Base-by-base conservation (phyloP, 805 yeast species). In the Candida coquimbonensis region DNA sequence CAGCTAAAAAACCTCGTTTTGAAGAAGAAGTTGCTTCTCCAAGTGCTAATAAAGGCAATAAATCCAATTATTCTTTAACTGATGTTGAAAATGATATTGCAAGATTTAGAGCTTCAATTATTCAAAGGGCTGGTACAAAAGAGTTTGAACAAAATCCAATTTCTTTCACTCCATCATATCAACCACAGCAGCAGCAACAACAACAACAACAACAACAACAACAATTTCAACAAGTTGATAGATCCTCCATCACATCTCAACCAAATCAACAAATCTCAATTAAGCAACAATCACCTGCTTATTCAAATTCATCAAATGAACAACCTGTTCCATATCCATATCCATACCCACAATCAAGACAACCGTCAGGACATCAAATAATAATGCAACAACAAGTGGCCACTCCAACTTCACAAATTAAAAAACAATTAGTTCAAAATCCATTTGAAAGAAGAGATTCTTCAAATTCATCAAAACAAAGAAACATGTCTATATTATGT, bases 371-470 rank as follows among this genome's bases (percentile, higher is more conserved):
- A 44, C 39, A 39, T 42, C 46, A 40, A 35, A 21, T 41, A 14
- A 19, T 31, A 11, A 24, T 32, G 11, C 48, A 46, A 42, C 49
- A 35, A 29, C 37, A 29, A 29, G 14, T 5, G 1, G 48, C n/a
- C 43, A 42, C 21, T 11, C 17, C 17, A 16, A 16, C 21, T 33
- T 17, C 17, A 9, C 36, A 33, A 33, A 7, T 33, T 7, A 42
- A 44, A 3, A 48, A 42, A 9, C 57, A 53, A 39, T 40, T 49
- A 5, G 53, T 55, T 1, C 55, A 51, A n/a, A 57, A 59, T 38
- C 59, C 60, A 7, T 58, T 57, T 47, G 58, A 57, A 17, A 31
- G 61, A 19, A 53, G 51, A 42, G 47, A 55, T 1, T 52, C 60
- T 7, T 38, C 53, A 9, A 46, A 60, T 1, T 29, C 35, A 7